Base-by-base conservation (phyloP, 352 stramenopile genomes). In the Phytopythium chamaehyphon region DNA sequence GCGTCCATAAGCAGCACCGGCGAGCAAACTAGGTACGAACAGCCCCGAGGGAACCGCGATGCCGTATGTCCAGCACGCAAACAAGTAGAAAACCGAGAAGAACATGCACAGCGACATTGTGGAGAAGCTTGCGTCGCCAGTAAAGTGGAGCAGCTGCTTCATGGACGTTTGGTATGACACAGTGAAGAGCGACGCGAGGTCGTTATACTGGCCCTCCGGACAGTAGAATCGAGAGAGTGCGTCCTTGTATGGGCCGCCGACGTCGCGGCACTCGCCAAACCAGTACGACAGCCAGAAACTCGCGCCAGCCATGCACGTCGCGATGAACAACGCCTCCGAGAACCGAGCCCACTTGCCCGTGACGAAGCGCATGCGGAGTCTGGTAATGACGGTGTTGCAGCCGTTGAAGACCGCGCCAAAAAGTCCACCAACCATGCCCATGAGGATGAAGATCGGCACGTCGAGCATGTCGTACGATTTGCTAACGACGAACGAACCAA, bases 1-100 rank as follows among this genome's bases (percentile, higher is more conserved):
- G 9, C 96, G 78, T 26, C 95, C 96, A 71, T 99, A 98, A 5
- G 96, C 95, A 16, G 96, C 93, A 36, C 97, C 96, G 6, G 90
- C 88, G 28, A 99, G 69, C 21, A 99, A 70, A 24, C 90, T 90
- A 0, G 96, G 97, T 5, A 99, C 94, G 55, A 99, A 99, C 26
- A 99, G 72, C 11, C 96, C 96, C 54, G 83, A 96, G 9, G 97
- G 96, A 2, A 99, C 83, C 9, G 96, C 96, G 50, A 98, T 86
- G 16, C 96, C 96, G 71, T 99, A 99, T 0, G 95, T 98, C 22
- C 98, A 50, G 37, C 91, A 98, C 1, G 92, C 87, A 11, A 97
- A 49, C 6, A 90, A 43, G 63, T 95, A 96, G 57, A 97, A 98
- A 16, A 97, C 90, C 11, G 92, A 62, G 71, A 98, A 98, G 71